phyloP scores from a whole-genome alignment of 2,329 filamentous ascomycete species.

The Cryphonectria japonica region DNA sequence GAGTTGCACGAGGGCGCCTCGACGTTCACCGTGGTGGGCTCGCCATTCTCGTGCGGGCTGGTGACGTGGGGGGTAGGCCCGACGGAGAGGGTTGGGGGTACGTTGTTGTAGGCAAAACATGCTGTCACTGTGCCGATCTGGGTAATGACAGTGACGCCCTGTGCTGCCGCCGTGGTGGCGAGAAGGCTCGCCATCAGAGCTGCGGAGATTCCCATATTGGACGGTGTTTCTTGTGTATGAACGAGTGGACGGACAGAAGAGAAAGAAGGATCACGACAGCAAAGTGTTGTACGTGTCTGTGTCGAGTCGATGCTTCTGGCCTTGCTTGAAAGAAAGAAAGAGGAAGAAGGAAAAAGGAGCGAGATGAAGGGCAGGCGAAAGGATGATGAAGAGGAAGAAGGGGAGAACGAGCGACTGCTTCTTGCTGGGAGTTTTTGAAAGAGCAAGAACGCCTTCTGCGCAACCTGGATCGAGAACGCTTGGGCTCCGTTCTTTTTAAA shows the following conservation, averaged over 20 bases:
- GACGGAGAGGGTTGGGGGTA: not conserved
- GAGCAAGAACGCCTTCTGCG: not conserved
- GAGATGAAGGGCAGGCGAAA: not conserved
- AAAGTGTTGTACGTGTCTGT: not conserved
- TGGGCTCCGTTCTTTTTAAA: conserved; percentile 1
- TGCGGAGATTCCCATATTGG: conserved; percentile 9
- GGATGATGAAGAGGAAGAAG: not conserved
- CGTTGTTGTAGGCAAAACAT: not conserved
- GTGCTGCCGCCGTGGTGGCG: not conserved
- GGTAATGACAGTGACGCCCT: not conserved
- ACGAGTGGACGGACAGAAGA: conserved; percentile 11
- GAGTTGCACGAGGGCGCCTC: conserved; percentile 14
- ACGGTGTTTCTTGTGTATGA: not conserved
- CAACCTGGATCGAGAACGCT: not conserved
- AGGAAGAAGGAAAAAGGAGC: not conserved
- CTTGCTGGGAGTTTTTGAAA: not conserved
- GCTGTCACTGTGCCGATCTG: conserved; percentile 2
- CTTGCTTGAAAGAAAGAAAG: not conserved
- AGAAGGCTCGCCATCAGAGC: conserved; percentile 1
- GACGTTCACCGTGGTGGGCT: conserved; percentile 14
- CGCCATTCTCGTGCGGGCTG: conserved; percentile 2
- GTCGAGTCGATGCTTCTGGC: not conserved
- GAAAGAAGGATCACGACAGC: not conserved
- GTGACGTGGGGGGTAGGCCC: conserved; percentile 5
- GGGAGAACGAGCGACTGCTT: not conserved